phyloP scores from a whole-genome alignment of 129 eudicot species.

The Flaveria brownii region DNA sequence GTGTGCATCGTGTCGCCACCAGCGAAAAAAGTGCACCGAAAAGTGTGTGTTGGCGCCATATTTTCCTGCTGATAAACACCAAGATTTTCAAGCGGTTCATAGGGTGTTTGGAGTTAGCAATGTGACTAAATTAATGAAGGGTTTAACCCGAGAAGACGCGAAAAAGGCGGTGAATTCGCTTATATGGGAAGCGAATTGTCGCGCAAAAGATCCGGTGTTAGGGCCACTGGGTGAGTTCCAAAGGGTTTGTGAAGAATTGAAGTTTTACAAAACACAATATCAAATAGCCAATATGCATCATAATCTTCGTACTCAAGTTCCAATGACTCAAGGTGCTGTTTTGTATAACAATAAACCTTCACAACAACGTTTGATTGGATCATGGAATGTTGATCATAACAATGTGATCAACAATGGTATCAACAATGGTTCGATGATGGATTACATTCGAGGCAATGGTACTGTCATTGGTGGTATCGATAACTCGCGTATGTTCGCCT shows the following conservation, averaged over 20 bases:
- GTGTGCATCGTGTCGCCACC: conserved; percentile 97
- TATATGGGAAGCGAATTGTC: conserved; percentile 75
- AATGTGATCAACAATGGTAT: conserved; percentile 16
- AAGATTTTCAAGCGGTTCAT: conserved; percentile 82
- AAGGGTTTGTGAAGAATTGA: conserved; percentile 63
- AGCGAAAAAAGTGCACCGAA: conserved; percentile 74
- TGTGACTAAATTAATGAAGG: conserved; percentile 56
- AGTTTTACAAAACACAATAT: conserved; percentile 47
- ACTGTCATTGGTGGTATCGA: conserved; percentile 23
- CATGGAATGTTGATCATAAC: conserved; percentile 25
- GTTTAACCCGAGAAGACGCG: conserved; percentile 50
- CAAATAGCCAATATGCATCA: conserved; percentile 32
- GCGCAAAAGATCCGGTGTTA: conserved; percentile 64
- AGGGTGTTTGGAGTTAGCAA: conserved; percentile 86
- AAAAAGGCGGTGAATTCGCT: conserved; percentile 68
- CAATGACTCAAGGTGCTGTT: conserved; percentile 29
- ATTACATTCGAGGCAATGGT: conserved; percentile 27
- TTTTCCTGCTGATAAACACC: conserved; percentile 65
- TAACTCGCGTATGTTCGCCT: conserved; percentile 38
- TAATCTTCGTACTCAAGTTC: conserved; percentile 32
- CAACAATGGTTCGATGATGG: conserved; percentile 28
- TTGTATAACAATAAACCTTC: conserved; percentile 29
- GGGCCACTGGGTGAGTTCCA: conserved; percentile 76
- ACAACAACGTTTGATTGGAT: conserved; percentile 40
- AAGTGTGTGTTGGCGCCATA: conserved; percentile 75